Evolutionary conservation across 2,329 filamentous ascomycete species (phyloP), one percentile per base, ranked within the genome.

Genomic region (Beauveria sp.): DNA sequence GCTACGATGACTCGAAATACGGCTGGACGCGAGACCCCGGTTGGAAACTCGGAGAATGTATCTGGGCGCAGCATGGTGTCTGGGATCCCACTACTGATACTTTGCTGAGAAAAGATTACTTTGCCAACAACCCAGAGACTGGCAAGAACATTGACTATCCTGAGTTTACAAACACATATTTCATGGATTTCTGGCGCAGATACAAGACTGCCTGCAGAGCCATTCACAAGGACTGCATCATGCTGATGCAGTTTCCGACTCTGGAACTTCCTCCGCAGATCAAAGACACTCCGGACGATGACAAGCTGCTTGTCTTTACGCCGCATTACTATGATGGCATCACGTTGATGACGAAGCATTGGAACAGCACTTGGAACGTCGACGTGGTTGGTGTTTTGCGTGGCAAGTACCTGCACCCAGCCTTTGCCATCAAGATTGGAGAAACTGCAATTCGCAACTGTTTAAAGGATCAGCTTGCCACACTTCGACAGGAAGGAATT

Each of bases 251-350:
- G 70, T 93, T 90, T 12, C 91, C 93, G 0, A 92, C 95, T 0
- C 84, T 97, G 67, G 95, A 99, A 75, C 84, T 99, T 14, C 95
- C 95, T 0, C 95, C 96, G 0, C 80, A 80, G 50, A 88, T 98
- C 71, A 96, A 95, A 73, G 93, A 87, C 14, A 96, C 93, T 0
- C 78, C 81, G 30, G 93, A 98, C 70, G 93, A 98, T 68, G 93
- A 99, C 67, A 86, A 86, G 3, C 90, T 88, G 64, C 88, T 98
- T 83, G 89, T 93, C 2, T 98, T 97, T 72, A 88, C 95, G 10
- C 91, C 93, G 1, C 95, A 99, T 74, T 99, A 91, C 72, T 99
- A 99, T 73, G 95, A 99, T 68, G 95, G 95, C 12, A 89, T 99
- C 61, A 99, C 95, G 0, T 80, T 99, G 4, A 90, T 99, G 83